Evolutionary conservation across 768 basidiomycete genomes (phyloP), one percentile per base, ranked within the genome.

Genomic region (Lanmaoa rubissima): DNA sequence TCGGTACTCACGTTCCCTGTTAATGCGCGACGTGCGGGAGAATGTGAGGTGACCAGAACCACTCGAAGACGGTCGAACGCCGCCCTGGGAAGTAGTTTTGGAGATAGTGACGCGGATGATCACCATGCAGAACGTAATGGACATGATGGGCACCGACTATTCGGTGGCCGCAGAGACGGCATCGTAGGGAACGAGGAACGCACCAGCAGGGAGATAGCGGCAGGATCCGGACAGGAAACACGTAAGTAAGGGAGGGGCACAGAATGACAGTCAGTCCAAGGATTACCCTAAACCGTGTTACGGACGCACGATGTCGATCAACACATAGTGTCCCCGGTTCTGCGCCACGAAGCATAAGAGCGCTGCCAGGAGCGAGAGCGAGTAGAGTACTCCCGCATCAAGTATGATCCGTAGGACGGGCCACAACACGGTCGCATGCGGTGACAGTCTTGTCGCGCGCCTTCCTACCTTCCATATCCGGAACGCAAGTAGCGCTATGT

Each of bases 341-440:
- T 67, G 52, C 1, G 54, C 36, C 38, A 69, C 59, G 53, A 67
- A 68, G 44, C 62, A 65, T 4, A 62, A 32, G 32, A 69, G 62
- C 28, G 64, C 56, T 31, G 67, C 58, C 1, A 63, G 49, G n/a
- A 69, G 63, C 12, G 62, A 56, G 7, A 61, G 28, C 1, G 67
- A 68, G 48, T 67, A 68, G 13, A 68, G 54, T 2, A 66, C 34
- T 3, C 65, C 67, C 2, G 62, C 63, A 45, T 68, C 68, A 9
- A 68, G 58, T 34, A 69, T 53, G 58, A 68, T 59, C 3, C 61
- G 60, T 24, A 65, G 41, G 45, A 69, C 47, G 10, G 63, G 63
- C 55, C 56, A 26, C 14, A 65, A 26, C 12, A 62, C 50, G 32
- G 59, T 48, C 17, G 51, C 16, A 5, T 55, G 62, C 19, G 44